Evolutionary conservation across 306 rosid genomes (phyloP), one percentile per base, ranked within the genome.

Genomic region (Prunus davidiana): DNA sequence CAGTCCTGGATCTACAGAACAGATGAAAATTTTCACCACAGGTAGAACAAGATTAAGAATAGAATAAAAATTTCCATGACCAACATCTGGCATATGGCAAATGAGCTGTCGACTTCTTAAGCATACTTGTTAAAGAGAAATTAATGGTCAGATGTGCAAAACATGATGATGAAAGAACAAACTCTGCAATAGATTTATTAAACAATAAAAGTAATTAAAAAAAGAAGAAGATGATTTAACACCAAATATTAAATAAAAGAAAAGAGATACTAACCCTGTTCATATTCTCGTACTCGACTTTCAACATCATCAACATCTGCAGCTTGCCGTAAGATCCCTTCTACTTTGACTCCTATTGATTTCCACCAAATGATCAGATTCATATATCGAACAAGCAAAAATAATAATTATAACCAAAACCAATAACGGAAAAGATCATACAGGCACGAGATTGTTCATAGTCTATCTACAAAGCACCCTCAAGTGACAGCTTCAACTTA

Each of bases 261-360:
- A 67, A 61, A 18, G 47, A 60, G 62, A 46, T 28, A 76, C 82
- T 75, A 70, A 96, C 98, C 99, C 75, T 93, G 91, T 77, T 96
- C 99, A 68, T 92, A 96, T 65, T 86, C 99, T 58, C 87, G 89
- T 77, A 96, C 83, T 58, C 99, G 92, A 71, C 70, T 83, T 86
- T 96, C 96, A 84, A 96, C 99, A 28, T 91, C 96, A 30, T 91
- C 98, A 87, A 96, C 99, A 73, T 96, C 96, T 43, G 99, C 99
- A 64, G 99, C 97, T 91, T 96, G 99, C 61, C 99, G 84, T 89
- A 96, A 80, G 79, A 96, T 88, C 67, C 99, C 99, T 91, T 96
- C 99, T 43, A 87, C 88, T 28, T 83, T 89, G 79, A 90, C 89
- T 78, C 99, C 98, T 96, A 75, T 81, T 75, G 47, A 64, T 69